Base-by-base conservation (phyloP, 2,329 filamentous ascomycete species). In the Coniosporium tulheliwenetii region DNA sequence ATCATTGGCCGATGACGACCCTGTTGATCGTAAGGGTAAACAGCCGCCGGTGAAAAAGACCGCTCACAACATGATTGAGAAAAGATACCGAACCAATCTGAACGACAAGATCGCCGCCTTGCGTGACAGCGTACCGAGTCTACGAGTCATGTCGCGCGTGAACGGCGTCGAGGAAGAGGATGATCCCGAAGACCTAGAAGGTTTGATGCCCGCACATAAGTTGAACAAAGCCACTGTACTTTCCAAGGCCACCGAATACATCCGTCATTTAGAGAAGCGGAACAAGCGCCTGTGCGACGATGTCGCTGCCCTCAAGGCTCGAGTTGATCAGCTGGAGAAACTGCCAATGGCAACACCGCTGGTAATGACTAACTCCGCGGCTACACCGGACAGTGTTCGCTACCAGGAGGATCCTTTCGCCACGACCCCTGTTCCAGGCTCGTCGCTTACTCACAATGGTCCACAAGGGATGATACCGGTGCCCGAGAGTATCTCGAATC, bases 21-120 rank as follows among this genome's bases (percentile, higher is more conserved):
- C 10, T 39, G 12, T 14, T 7, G 73, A 77, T 38, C 75, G 79
- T 39, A 71, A 70, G 48, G 73, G 67, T 50, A 77, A 70, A 52
- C 67, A 54, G 16, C 70, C 56, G 39, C 71, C 64, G 19, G 66
- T 67, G 43, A 95, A 94, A 70, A 95, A 95, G 70, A 93, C 87
- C 30, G 86, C 89, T 2, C 89, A 96, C 63, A 96, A 95, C 61
- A 91, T 96, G 72, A 95, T 96, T 47, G 89, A 96, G 64, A 96
- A 95, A 70, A 71, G 89, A 48, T 96, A 96, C 60, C 79, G 89
- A 52, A 94, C 85, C 41, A 96, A 96, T 54, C 70, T 96, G 43
- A 96, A 96, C 55, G 89, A 95, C 57, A 96, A 96, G 66, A 96
- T 96, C 52, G 82, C 86, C 37, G 86, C 87, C 43, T 66, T 96